Evolutionary conservation across 371 early-diverging fungal genomes (phyloP).

Genomic region (Circinella minor): DNA sequence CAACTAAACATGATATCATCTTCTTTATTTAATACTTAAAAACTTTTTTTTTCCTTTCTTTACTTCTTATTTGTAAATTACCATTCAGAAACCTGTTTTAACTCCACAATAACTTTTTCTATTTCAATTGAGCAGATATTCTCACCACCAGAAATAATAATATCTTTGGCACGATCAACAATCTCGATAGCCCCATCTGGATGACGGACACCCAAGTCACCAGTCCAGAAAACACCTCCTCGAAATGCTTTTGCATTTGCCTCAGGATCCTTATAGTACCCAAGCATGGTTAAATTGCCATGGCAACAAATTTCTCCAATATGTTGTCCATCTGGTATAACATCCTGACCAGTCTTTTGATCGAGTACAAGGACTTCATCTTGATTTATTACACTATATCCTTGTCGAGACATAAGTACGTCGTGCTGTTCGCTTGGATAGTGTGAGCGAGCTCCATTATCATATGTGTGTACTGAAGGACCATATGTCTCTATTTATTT

Average conservation of each 20-base stretch:
- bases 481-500: conserved; percentile 61
- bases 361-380: conserved; percentile 68
- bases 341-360: conserved; percentile 49
- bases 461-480: conserved; percentile 51
- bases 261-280: conserved; percentile 56
- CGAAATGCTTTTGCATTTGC: conserved; percentile 67
- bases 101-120: conserved; percentile 60
- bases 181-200: conserved; percentile 71
- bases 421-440: conserved; percentile 49
- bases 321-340: conserved; percentile 59
- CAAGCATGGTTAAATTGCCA: conserved; percentile 69
- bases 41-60: background rate
- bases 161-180: conserved; percentile 71
- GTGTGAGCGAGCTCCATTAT: conserved; percentile 28
- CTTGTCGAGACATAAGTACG: conserved; percentile 58
- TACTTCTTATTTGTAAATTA: conserved; percentile 12
- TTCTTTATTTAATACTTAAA: too few relatives aligned
- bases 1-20: conserved; percentile 27
- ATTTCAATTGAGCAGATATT: conserved; percentile 75
- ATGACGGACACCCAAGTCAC: conserved; percentile 71
- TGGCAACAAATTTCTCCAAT: conserved; percentile 71
- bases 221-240: conserved; percentile 71
- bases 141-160: conserved; percentile 79
- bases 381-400: conserved; percentile 54
- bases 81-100: conserved; percentile 66